These are phyloP conservation scores for Acacia pycnantha DNA, from an alignment of 331 rosid species.

Conservation along the genomic window DNA sequence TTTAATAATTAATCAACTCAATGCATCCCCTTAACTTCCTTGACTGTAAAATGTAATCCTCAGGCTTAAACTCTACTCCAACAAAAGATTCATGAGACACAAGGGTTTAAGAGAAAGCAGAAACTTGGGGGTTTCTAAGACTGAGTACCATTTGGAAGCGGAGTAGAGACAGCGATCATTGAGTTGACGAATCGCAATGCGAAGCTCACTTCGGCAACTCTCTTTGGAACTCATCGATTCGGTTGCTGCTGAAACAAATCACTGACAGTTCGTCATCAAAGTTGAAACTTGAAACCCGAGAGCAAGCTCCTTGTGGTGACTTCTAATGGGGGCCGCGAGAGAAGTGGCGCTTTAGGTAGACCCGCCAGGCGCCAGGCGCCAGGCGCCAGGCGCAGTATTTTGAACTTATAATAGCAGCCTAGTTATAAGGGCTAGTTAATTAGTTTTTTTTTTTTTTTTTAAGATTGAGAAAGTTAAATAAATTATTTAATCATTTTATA, in stretches of 20 bases:
- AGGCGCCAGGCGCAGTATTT: background rate
- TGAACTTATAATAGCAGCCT: no score
- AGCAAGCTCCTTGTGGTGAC: background rate
- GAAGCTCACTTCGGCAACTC: constrained; percentile 6
- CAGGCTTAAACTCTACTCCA: background rate
- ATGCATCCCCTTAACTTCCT: background rate
- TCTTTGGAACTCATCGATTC: background rate
- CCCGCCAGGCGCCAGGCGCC: background rate
- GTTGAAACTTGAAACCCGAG: background rate
- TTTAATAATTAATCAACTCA: background rate
- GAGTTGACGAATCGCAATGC: constrained; percentile 9
- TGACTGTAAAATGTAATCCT: background rate
- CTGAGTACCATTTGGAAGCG: background rate
- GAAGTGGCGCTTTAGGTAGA: background rate
- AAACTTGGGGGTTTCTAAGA: background rate
- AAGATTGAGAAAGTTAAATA: no score
- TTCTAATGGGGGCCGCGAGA: background rate
- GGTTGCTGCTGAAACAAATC: background rate
- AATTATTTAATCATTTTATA: no score
- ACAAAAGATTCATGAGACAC: background rate
- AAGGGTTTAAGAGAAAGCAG: background rate
- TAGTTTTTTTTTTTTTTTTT: no score
- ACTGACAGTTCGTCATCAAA: background rate
- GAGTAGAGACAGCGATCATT: constrained; percentile 6
- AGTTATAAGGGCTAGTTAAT: no score